Evolutionary conservation across 257 asterid species (phyloP).

Genomic region (Marsdenia floribunda): DNA sequence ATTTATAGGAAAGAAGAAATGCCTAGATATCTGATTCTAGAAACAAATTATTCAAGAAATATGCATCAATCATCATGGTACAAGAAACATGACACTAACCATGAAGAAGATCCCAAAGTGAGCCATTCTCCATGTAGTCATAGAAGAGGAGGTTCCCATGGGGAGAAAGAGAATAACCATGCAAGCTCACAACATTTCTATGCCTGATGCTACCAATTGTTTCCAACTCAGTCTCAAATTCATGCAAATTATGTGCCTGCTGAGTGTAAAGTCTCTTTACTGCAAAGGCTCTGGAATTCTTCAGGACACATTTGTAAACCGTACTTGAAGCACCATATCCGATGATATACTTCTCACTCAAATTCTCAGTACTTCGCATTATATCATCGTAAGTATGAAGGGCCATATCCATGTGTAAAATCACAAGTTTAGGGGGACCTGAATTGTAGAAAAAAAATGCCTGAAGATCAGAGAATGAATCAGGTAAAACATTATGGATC

Average conservation of each 20-base stretch:
- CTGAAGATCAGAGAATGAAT: neutral
- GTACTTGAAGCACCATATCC: slow-evolving; percentile 98
- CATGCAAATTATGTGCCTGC: slow-evolving; percentile 49
- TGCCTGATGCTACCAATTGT: slow-evolving; percentile 89
- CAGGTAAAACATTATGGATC: neutral
- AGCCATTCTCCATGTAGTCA: slow-evolving; percentile 96
- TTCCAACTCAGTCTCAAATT: slow-evolving; percentile 89
- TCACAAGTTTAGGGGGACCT: slow-evolving; percentile 74
- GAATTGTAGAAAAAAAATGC: neutral
- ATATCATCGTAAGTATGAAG: slow-evolving; percentile 88
- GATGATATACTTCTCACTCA: slow-evolving; percentile 73
- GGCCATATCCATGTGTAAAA: slow-evolving; percentile 96
- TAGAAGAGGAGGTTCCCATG: slow-evolving; percentile 89
- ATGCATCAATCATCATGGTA: neutral
- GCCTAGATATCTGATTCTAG: neutral
- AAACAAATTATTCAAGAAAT: neutral
- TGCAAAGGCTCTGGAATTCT: slow-evolving; percentile 87
- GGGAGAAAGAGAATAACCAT: slow-evolving; percentile 82
- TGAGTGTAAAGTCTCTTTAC: slow-evolving; percentile 84
- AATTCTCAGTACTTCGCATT: slow-evolving; percentile 82
- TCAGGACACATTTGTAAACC: slow-evolving; percentile 76
- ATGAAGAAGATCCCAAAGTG: slow-evolving; percentile 99
- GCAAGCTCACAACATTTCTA: slow-evolving; percentile 92
- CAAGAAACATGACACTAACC: slow-evolving; percentile 36
- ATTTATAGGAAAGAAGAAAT: neutral